Percentiles rank a stretch among this genome's conserved stretches.
Conservation (phyloP, 2,329 filamentous ascomycete genomes). For the Aspergillus candidus region DNA sequence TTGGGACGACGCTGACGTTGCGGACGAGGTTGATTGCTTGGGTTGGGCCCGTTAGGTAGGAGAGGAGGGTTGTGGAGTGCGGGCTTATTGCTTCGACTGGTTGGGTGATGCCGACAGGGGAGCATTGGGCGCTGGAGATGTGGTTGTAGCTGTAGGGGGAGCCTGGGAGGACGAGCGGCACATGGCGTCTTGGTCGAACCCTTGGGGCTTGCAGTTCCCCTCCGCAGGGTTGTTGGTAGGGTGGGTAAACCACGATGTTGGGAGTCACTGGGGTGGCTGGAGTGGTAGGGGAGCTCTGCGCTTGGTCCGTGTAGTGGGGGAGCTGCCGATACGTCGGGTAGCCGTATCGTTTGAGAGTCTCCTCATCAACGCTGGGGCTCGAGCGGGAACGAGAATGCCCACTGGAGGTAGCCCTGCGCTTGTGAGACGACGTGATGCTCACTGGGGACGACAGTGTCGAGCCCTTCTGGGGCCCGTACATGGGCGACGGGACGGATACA, state of each 20-base stretch:
- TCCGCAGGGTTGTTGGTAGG: slow-evolving; percentile 25
- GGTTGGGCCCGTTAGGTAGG: slow-evolving; percentile 72
- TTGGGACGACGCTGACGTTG: slow-evolving; percentile 62
- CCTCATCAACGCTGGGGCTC: slow-evolving; percentile 61
- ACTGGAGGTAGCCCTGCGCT: slow-evolving; percentile 31
- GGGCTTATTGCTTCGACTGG: slow-evolving; percentile 22
- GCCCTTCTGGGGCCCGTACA: slow-evolving; percentile 21
- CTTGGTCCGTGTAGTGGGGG: slow-evolving; percentile 50
- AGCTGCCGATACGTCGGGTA: slow-evolving; percentile 81
- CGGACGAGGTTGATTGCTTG: slow-evolving; percentile 77
- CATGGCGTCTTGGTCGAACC: slow-evolving; percentile 33
- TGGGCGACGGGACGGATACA: slow-evolving; percentile 34
- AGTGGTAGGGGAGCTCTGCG: slow-evolving; percentile 36
- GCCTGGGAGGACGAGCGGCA: slow-evolving; percentile 24
- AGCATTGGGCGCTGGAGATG: slow-evolving; percentile 20
- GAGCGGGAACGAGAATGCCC: slow-evolving; percentile 56
- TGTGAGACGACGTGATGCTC: slow-evolving; percentile 44
- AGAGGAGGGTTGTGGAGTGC: slow-evolving; percentile 61
- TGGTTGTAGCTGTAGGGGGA: slow-evolving; percentile 24
- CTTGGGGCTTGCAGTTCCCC: slow-evolving; percentile 37
- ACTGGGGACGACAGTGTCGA: slow-evolving; percentile 61
- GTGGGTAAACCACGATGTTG: slow-evolving; percentile 33
- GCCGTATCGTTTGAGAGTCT: slow-evolving; percentile 62
- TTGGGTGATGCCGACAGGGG: slow-evolving; percentile 22
- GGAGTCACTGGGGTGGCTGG: slow-evolving; percentile 35